Conservation (phyloP, 2,329 filamentous ascomycete genomes). For the Salinomyces thailandicus region DNA sequence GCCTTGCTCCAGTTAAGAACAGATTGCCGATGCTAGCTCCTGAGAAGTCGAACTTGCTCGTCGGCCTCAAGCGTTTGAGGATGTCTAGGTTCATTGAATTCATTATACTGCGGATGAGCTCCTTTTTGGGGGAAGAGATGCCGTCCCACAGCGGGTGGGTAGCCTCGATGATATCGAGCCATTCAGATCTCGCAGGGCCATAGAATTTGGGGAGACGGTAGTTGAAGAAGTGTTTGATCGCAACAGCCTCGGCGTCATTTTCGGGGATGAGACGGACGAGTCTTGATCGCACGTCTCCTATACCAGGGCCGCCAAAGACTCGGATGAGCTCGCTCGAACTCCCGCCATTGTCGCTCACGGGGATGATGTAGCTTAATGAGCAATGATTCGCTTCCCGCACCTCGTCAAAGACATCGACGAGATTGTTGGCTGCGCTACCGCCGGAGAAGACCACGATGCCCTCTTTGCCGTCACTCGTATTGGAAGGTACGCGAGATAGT, state of each 20-base stretch:
- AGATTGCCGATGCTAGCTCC: slow-evolving; percentile 42
- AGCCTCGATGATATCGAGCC: slow-evolving; percentile 81
- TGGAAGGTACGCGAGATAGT: not conserved
- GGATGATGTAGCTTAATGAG: slow-evolving; percentile 73
- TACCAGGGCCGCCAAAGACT: slow-evolving; percentile 88
- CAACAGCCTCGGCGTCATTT: slow-evolving; percentile 50
- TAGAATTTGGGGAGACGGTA: slow-evolving; percentile 61
- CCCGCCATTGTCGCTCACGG: slow-evolving; percentile 91
- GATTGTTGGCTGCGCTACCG: slow-evolving; percentile 84
- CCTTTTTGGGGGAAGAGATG: slow-evolving; percentile 40
- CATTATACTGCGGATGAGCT: slow-evolving; percentile 42
- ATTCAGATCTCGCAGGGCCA: slow-evolving; percentile 58
- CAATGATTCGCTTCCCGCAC: slow-evolving; percentile 53
- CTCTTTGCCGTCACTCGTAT: slow-evolving; percentile 6
- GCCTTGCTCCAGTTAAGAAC: slow-evolving; percentile 57
- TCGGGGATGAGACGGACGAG: slow-evolving; percentile 83
- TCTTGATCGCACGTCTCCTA: slow-evolving; percentile 61
- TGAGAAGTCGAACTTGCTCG: slow-evolving; percentile 39
- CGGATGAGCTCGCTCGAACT: slow-evolving; percentile 88
- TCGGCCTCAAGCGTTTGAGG: slow-evolving; percentile 37
- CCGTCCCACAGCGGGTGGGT: slow-evolving; percentile 62
- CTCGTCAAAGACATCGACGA: slow-evolving; percentile 77
- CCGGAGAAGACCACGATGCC: slow-evolving; percentile 82
- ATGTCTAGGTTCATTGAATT: slow-evolving; percentile 42
- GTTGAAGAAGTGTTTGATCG: slow-evolving; percentile 79